A percentile compares a stretch with the other conserved stretches of the same genome.
phyloP scores from a whole-genome alignment of 257 asterid genomes.

The Scutellaria minor region DNA sequence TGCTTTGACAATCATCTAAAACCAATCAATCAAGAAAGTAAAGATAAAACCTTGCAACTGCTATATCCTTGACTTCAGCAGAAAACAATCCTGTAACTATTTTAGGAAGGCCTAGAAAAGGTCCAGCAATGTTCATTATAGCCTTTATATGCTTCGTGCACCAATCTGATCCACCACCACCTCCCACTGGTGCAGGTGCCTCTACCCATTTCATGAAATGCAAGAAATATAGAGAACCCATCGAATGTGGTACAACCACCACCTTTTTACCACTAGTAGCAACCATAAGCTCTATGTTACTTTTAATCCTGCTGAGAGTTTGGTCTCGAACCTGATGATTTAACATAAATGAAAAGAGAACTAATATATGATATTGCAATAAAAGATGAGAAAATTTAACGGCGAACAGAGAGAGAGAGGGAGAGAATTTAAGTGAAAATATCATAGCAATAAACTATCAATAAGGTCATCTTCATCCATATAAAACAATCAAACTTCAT shows the following conservation, averaged over 20 bases:
- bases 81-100: conserved; percentile 75
- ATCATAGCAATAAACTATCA: not conserved
- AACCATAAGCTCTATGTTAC: conserved; percentile 80
- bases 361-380: not conserved
- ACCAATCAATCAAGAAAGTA: conserved; percentile 29
- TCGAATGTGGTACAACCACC: conserved; percentile 82
- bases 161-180: conserved; percentile 90
- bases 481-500: not conserved
- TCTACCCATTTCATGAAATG: conserved; percentile 96
- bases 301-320: conserved; percentile 75
- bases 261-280: conserved; percentile 75
- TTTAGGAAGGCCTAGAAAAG: conserved; percentile 86
- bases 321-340: conserved; percentile 75
- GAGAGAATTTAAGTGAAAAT: conserved; percentile 14
- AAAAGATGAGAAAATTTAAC: conserved; percentile 11
- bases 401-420: conserved; percentile 5
- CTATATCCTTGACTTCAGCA: conserved; percentile 84
- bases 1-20: conserved; percentile 8
- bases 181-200: conserved; percentile 79
- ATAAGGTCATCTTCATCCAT: not conserved
- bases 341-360: conserved; percentile 26
- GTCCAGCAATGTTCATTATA: conserved; percentile 83
- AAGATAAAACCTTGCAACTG: conserved; percentile 66
- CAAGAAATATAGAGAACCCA: conserved; percentile 83
- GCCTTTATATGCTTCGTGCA: conserved; percentile 81